phyloP scores from a whole-genome alignment of 441 rosid genomes.

The Adansonia madagascariensis region DNA sequence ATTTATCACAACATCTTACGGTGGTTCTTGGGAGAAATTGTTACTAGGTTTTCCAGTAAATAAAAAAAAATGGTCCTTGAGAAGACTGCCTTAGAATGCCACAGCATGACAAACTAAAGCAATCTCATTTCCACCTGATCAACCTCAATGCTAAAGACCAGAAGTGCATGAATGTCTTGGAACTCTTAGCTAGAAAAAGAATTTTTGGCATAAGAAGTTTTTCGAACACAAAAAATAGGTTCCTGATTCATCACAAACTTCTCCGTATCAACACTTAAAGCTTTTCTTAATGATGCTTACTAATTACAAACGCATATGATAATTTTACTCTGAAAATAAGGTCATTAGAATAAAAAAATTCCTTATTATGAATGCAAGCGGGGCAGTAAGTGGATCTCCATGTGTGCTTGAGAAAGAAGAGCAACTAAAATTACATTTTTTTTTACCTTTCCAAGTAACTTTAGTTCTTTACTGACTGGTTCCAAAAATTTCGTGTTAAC shows the following conservation, averaged over 20 bases:
- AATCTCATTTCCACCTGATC: not conserved
- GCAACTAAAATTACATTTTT: not conserved
- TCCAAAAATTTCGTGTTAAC: conserved; percentile 77
- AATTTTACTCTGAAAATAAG: not conserved
- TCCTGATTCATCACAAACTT: conserved; percentile 2
- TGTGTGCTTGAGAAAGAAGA: conserved; percentile 4
- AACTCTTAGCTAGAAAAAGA: not conserved
- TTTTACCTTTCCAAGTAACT: conserved; percentile 80
- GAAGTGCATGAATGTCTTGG: not conserved
- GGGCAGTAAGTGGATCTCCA: not conserved
- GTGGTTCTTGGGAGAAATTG: not conserved
- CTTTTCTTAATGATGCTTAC: not conserved
- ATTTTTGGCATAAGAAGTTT: not conserved
- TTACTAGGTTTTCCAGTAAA: not conserved
- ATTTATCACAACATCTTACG: not conserved
- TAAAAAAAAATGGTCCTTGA: not conserved
- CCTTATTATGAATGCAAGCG: not conserved
- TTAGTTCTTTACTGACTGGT: conserved; percentile 76
- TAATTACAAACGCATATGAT: not conserved
- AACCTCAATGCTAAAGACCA: not conserved
- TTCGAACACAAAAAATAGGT: not conserved
- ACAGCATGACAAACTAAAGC: not conserved
- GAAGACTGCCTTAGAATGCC: not conserved
- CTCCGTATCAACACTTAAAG: not conserved
- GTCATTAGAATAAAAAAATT: conserved; percentile 4